A percentile compares a stretch with the other conserved stretches of the same genome.
Evolutionary conservation across 257 asterid genomes (phyloP).

Genomic region (Nicotiana tabacum): DNA sequence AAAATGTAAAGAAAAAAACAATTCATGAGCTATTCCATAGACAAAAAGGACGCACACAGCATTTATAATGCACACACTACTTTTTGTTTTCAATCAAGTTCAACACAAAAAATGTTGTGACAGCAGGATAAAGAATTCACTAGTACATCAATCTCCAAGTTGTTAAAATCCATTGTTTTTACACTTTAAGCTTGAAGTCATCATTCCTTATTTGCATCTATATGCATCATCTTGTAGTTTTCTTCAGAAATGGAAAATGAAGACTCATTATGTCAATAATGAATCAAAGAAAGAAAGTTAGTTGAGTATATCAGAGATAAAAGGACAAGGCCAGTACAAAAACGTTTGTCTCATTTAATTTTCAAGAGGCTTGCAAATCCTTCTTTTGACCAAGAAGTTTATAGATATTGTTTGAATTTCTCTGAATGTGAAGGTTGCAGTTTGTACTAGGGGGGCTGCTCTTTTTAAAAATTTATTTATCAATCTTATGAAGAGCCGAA

Average conservation of each 20-base stretch:
- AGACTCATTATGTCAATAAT: neutral
- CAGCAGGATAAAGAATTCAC: neutral
- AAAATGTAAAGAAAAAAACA: neutral
- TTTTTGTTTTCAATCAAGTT: neutral
- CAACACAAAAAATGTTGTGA: neutral
- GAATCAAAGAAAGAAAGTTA: neutral
- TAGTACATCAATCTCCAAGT: neutral
- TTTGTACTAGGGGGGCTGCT: neutral
- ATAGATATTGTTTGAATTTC: neutral
- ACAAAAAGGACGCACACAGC: neutral
- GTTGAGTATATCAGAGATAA: neutral
- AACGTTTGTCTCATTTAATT: neutral
- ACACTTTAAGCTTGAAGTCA: neutral
- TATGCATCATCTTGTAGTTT: neutral
- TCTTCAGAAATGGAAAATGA: neutral
- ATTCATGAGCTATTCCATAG: slow-evolving; percentile 2
- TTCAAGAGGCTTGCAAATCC: neutral
- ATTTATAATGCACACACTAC: neutral
- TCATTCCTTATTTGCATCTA: neutral
- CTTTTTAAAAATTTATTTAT: neutral
- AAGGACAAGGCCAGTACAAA: neutral
- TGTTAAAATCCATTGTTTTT: neutral
- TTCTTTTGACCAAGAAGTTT: neutral
- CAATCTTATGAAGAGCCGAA: neutral
- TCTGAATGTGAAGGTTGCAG: neutral